phyloP scores from a whole-genome alignment of 1,139 yeast genomes.

The Suhomyces chickasaworum region DNA sequence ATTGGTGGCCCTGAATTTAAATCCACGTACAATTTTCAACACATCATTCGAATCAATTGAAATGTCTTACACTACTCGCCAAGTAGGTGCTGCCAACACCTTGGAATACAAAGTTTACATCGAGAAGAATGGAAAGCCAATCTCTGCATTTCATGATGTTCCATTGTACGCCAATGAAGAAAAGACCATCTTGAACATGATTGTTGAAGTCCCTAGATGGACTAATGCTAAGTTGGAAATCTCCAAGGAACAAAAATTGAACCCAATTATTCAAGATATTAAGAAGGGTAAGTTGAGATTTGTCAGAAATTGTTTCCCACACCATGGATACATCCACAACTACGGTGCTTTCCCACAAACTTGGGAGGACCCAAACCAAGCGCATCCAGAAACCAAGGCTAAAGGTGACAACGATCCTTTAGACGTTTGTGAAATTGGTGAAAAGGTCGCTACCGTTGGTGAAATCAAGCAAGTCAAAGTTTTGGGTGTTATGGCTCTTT shows the following conservation, averaged over 20 bases:
- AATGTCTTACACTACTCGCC: conserved; percentile 78
- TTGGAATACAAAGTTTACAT: conserved; percentile 84
- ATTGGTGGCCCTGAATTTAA: neutral
- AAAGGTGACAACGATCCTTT: conserved; percentile 95
- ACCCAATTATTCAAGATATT: conserved; percentile 92
- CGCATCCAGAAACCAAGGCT: conserved; percentile 39
- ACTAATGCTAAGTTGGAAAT: conserved; percentile 93
- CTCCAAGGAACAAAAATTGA: conserved; percentile 67
- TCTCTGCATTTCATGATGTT: conserved; percentile 87
- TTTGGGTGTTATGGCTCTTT: conserved; percentile 88
- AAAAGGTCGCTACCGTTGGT: conserved; percentile 66
- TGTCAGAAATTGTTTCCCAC: conserved; percentile 92
- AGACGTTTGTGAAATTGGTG: conserved; percentile 94
- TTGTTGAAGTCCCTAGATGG: conserved; percentile 96
- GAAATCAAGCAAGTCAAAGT: conserved; percentile 84
- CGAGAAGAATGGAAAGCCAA: conserved; percentile 55
- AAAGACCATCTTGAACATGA: conserved; percentile 74
- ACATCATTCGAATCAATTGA: conserved; percentile 2
- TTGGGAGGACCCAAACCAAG: conserved; percentile 75
- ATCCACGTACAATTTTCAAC: neutral
- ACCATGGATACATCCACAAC: conserved; percentile 93
- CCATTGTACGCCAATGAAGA: conserved; percentile 71
- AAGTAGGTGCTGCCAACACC: conserved; percentile 89
- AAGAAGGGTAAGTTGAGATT: conserved; percentile 87
- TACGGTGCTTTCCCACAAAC: conserved; percentile 99